phyloP scores from a whole-genome alignment of 495 filamentous ascomycete species.

The Xylaria longipes region DNA sequence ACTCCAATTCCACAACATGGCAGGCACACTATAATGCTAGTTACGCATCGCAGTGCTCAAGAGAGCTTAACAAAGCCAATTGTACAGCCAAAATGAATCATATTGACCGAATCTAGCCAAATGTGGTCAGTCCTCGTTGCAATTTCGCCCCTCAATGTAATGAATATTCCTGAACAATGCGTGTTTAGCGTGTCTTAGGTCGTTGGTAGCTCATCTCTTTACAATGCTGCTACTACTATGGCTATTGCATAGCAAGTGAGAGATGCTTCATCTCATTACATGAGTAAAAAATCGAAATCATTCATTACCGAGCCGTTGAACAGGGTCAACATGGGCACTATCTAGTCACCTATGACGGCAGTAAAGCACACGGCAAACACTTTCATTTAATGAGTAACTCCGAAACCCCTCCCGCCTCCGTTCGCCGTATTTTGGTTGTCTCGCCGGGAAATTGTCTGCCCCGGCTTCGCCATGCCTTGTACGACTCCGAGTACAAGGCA shows the following conservation, averaged over 20 bases:
- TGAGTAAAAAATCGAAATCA: not conserved
- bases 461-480: conserved; percentile 22
- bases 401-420: conserved; percentile 26
- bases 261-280: not conserved
- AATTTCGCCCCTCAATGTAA: not conserved
- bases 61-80: conserved; percentile 23
- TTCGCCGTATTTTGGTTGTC: conserved; percentile 21
- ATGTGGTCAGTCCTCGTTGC: not conserved
- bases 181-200: conserved; percentile 25
- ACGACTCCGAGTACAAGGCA: conserved; percentile 4
- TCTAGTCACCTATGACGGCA: not conserved
- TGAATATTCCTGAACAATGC: conserved; percentile 3
- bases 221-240: not conserved
- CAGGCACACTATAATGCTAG: conserved; percentile 9
- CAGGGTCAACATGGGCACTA: not conserved
- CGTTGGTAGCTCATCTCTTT: conserved; percentile 14
- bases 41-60: not conserved
- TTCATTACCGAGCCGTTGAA: not conserved
- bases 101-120: conserved; percentile 1
- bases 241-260: not conserved
- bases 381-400: conserved; percentile 24
- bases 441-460: conserved; percentile 18
- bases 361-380: not conserved
- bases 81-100: not conserved
- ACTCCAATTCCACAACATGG: not conserved